Evolutionary conservation across 495 filamentous ascomycete genomes (phyloP).

Genomic region (Penicillium flavigenum): DNA sequence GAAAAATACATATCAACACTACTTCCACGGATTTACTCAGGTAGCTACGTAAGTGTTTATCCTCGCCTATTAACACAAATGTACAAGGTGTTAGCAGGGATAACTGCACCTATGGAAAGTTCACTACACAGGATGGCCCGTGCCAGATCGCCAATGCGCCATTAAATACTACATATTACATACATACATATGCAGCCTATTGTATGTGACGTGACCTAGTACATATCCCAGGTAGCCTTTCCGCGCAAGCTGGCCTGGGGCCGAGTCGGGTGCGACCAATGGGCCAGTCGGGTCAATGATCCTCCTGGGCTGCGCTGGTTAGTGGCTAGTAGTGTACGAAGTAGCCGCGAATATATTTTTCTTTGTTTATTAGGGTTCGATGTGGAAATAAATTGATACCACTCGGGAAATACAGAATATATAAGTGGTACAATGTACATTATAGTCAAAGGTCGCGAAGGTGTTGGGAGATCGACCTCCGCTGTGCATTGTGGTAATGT

Average conservation of each 20-base stretch:
- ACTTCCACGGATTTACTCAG: slow-evolving; percentile 2
- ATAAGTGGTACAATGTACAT: neutral
- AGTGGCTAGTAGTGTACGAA: slow-evolving; percentile 8
- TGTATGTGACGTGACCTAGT: slow-evolving; percentile 2
- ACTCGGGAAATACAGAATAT: neutral
- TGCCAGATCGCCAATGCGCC: slow-evolving; percentile 23
- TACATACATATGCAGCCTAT: slow-evolving; percentile 1
- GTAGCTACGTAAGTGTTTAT: neutral
- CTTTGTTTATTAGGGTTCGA: neutral
- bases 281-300: slow-evolving; percentile 27
- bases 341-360: neutral
- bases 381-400: neutral
- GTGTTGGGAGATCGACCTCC: slow-evolving; percentile 4
- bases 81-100: slow-evolving; percentile 6
- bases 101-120: slow-evolving; percentile 1
- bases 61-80: neutral
- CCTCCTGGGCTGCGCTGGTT: slow-evolving; percentile 9
- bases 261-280: slow-evolving; percentile 31
- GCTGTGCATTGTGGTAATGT: slow-evolving; percentile 15
- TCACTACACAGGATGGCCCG: slow-evolving; percentile 11
- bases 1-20: neutral
- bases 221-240: neutral
- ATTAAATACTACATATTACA: slow-evolving; percentile 10
- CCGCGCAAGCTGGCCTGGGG: slow-evolving; percentile 17
- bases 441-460: neutral